These are phyloP conservation scores for Paramecium sonneborni DNA, from an alignment of 73 alveolate genomes.

Conservation along the genomic window DNA sequence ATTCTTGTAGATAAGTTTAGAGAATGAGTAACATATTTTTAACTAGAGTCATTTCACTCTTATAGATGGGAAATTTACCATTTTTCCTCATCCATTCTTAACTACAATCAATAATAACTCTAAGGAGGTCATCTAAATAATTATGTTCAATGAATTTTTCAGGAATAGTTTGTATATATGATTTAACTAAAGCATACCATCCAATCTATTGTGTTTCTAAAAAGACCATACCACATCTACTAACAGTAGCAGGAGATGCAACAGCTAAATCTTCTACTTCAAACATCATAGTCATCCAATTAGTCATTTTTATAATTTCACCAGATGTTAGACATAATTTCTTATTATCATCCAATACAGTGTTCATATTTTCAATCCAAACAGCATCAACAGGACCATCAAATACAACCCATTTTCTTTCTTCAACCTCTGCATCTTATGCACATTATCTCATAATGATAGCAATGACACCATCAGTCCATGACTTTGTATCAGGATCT, in stretches of 20 bases:
- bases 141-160: neutral
- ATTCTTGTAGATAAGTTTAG: constrained; percentile 67
- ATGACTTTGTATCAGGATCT: constrained; percentile 87
- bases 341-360: constrained; percentile 95
- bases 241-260: constrained; percentile 99
- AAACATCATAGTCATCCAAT: constrained; percentile 98
- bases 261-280: constrained; percentile 99
- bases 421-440: constrained; percentile 86
- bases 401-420: constrained; percentile 89
- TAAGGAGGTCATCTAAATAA: constrained; percentile 1
- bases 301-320: constrained; percentile 95
- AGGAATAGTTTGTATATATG: constrained; percentile 45
- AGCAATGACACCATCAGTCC: constrained; percentile 97
- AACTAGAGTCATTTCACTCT: constrained; percentile 64
- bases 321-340: constrained; percentile 91
- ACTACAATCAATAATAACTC: constrained; percentile 45
- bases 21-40: constrained; percentile 25
- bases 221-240: constrained; percentile 99
- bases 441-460: constrained; percentile 94
- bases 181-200: constrained; percentile 64
- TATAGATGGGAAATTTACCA: constrained; percentile 78
- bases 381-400: constrained; percentile 98
- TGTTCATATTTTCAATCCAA: constrained; percentile 97
- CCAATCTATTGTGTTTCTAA: constrained; percentile 92
- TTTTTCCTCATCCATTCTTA: constrained; percentile 50